A percentile compares a stretch with the other conserved stretches of the same genome.
Evolutionary conservation across 345 rosid genomes (phyloP).

Genomic region (Syzygium grande): DNA sequence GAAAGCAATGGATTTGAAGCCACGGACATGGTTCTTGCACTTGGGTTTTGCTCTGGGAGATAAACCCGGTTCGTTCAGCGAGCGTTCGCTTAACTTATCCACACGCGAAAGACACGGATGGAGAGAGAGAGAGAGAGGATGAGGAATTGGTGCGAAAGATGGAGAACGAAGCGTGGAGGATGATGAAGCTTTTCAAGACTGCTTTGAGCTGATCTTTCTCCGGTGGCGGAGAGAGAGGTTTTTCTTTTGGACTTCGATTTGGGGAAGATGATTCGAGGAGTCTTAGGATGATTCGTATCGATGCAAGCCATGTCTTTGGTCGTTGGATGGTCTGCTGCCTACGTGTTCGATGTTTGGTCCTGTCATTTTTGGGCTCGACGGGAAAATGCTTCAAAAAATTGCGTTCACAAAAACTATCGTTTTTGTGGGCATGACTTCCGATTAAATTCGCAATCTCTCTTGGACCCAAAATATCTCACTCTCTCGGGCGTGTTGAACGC

Average conservation of each 20-base stretch:
- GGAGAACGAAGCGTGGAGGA: background rate
- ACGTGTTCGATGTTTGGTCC: background rate
- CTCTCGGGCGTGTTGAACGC: too few relatives aligned
- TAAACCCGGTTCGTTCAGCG: background rate
- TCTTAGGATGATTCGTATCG: background rate
- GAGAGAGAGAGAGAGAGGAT: background rate
- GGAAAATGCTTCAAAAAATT: background rate
- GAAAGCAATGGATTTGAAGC: constrained; percentile 15
- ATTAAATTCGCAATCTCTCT: background rate
- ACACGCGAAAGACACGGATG: background rate
- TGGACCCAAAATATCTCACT: background rate
- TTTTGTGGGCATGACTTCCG: rapidly evolving
- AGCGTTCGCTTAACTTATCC: background rate
- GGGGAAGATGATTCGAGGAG: background rate
- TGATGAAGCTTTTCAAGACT: background rate
- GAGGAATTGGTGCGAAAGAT: background rate
- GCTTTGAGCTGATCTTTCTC: background rate
- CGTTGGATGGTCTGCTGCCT: background rate
- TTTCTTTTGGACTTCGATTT: background rate
- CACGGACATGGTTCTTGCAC: constrained; percentile 2
- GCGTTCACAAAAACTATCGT: background rate
- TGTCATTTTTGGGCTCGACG: background rate
- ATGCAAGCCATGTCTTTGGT: background rate
- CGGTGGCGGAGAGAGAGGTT: background rate
- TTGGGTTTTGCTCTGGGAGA: background rate